A percentile compares a stretch with the other conserved stretches of the same genome.
Conservation (phyloP, 192 early-diverging fungal species). For the Cetraspora pellucida region DNA sequence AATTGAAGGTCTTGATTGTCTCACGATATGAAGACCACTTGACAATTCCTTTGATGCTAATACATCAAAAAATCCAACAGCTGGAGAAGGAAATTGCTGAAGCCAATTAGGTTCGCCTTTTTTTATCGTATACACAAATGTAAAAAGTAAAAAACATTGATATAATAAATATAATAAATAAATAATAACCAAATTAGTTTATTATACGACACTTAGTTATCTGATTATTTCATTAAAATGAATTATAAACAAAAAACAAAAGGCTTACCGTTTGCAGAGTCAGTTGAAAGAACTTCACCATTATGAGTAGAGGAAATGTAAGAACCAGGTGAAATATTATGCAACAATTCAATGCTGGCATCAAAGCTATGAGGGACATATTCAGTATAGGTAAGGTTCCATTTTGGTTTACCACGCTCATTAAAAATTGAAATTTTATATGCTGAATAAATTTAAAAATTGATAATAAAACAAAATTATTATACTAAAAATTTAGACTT, state of each 20-base stretch:
- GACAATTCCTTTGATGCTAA: slow-evolving; percentile 44
- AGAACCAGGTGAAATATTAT: slow-evolving; percentile 33
- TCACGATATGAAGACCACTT: slow-evolving; percentile 45
- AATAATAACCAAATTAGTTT: slow-evolving; percentile 39
- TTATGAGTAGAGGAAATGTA: slow-evolving; percentile 45
- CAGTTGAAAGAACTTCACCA: slow-evolving; percentile 41
- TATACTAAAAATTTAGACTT: too few relatives aligned
- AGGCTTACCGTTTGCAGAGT: slow-evolving; percentile 34
- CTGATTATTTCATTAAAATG: slow-evolving; percentile 1
- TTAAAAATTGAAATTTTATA: slow-evolving; percentile 65
- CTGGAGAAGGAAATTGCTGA: slow-evolving; percentile 53
- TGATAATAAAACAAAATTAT: not conserved
- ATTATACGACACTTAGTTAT: slow-evolving; percentile 17
- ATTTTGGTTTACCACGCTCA: slow-evolving; percentile 39
- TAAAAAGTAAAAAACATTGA: not conserved
- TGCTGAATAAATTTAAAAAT: slow-evolving; percentile 38
- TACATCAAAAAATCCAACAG: slow-evolving; percentile 60
- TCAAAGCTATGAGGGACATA: slow-evolving; percentile 46
- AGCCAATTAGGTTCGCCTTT: slow-evolving; percentile 55
- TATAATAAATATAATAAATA: slow-evolving; percentile 36
- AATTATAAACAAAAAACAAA: not conserved
- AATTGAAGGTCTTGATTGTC: slow-evolving; percentile 40
- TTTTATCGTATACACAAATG: slow-evolving; percentile 5
- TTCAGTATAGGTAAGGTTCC: slow-evolving; percentile 47
- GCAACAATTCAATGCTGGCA: slow-evolving; percentile 23